phyloP scores from a whole-genome alignment of 225 moss, liverwort and hornwort species.

The Climacium dendroides region DNA sequence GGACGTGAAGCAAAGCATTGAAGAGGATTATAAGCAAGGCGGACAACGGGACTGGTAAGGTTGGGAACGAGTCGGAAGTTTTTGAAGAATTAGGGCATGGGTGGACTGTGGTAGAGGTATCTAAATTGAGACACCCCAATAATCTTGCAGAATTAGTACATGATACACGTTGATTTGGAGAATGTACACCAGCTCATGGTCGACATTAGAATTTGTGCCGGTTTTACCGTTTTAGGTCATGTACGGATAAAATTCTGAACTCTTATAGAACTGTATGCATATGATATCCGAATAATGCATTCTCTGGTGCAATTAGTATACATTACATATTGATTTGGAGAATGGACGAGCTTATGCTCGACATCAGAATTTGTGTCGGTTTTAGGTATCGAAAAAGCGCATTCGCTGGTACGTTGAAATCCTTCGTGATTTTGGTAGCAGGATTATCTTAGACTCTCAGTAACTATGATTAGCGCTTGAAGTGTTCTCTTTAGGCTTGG shows the following conservation, averaged over 20 bases:
- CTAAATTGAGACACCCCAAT: not conserved
- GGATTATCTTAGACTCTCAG: not conserved
- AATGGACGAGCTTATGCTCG: not conserved
- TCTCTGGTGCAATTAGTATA: not conserved
- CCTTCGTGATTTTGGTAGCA: not conserved
- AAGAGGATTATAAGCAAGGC: constrained; percentile 73
- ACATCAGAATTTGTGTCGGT: not conserved
- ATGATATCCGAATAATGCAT: not conserved
- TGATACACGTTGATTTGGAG: not conserved
- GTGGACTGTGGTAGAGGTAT: not conserved
- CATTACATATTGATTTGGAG: not conserved
- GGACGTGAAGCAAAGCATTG: constrained; percentile 59
- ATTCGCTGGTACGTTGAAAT: not conserved
- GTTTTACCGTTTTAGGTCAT: not conserved
- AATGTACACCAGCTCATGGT: not conserved
- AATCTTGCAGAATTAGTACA: not conserved
- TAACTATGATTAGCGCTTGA: not conserved
- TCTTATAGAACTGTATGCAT: not conserved
- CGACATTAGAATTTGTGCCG: not conserved
- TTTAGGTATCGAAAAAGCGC: not conserved
- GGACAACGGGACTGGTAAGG: constrained; percentile 84
- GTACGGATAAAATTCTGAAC: not conserved
- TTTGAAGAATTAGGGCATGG: not conserved
- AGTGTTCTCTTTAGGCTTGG: not conserved
- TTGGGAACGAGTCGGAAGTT: not conserved